A percentile compares a stretch with the other conserved stretches of the same genome.
Evolutionary conservation across 176 grass and related monocot genomes (phyloP).

Genomic region (Bolboschoenus planiculmis): DNA sequence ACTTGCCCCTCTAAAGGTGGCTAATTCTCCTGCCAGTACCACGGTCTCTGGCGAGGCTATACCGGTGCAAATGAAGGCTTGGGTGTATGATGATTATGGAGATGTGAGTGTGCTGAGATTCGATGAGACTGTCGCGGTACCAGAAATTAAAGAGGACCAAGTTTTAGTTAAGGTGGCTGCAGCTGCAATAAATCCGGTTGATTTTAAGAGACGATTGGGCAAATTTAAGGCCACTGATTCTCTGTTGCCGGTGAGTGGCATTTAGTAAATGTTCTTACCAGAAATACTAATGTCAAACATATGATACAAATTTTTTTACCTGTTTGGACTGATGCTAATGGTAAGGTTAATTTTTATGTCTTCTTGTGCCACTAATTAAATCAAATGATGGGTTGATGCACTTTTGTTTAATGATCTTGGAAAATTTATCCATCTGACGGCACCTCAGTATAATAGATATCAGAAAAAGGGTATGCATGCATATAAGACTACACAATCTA

Average conservation of each 20-base stretch:
- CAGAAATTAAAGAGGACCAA: slow-evolving; percentile 52
- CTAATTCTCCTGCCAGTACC: slow-evolving; percentile 10
- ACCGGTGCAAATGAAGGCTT: slow-evolving; percentile 60
- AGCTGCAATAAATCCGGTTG: slow-evolving; percentile 80
- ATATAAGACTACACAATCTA: background rate
- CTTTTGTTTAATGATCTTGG: background rate
- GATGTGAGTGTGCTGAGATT: slow-evolving; percentile 52
- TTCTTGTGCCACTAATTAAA: background rate
- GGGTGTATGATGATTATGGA: slow-evolving; percentile 80
- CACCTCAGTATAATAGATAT: background rate
- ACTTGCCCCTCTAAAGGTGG: background rate
- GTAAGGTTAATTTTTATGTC: background rate
- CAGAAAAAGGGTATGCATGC: background rate
- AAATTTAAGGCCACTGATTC: slow-evolving; percentile 94
- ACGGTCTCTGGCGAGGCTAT: slow-evolving; percentile 19
- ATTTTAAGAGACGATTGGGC: slow-evolving; percentile 68
- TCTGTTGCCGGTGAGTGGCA: slow-evolving; percentile 50
- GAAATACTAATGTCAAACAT: background rate
- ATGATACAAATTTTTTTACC: background rate
- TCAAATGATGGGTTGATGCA: background rate
- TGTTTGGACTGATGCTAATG: background rate
- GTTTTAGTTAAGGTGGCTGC: slow-evolving; percentile 71
- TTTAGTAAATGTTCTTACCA: background rate
- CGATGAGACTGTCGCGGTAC: slow-evolving; percentile 44
- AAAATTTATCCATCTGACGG: background rate